These are phyloP conservation scores for Orbilia oligospora DNA, from an alignment of 2,329 filamentous ascomycete species.

Conservation along the genomic window DNA sequence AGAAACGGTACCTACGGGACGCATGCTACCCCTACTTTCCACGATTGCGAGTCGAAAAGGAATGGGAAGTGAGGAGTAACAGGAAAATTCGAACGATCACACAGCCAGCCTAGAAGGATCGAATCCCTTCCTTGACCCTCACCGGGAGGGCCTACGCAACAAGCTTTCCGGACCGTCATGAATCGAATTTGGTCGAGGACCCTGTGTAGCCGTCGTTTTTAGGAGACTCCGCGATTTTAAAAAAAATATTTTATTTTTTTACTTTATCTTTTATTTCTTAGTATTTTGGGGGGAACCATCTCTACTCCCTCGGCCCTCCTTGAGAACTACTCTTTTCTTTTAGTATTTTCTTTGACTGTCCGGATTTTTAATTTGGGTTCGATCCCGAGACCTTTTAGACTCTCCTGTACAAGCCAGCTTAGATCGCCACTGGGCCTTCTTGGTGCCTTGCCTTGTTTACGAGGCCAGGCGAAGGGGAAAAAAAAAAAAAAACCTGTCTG, in stretches of 20 bases:
- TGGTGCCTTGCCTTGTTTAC: constrained; percentile 60
- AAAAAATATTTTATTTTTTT: neutral
- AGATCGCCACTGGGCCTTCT: constrained; percentile 45
- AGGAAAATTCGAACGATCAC: constrained; percentile 28
- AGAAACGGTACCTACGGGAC: constrained; percentile 13
- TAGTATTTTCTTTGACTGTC: neutral
- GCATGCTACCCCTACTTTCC: constrained; percentile 24
- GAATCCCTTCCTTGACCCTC: constrained; percentile 26
- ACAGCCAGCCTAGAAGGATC: constrained; percentile 11
- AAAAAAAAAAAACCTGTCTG: constrained; percentile 33
- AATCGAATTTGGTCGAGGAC: constrained; percentile 26
- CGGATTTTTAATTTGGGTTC: constrained; percentile 11
- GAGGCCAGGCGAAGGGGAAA: constrained; percentile 44
- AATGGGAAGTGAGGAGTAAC: constrained; percentile 42
- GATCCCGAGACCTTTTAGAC: constrained; percentile 16
- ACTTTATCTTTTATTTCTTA: constrained; percentile 1
- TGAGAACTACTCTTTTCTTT: constrained; percentile 9
- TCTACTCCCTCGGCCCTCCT: constrained; percentile 11
- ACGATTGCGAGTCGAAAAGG: constrained; percentile 27
- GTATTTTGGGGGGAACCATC: too few species aligned
- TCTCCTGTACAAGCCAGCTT: constrained; percentile 30
- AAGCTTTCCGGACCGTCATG: constrained; percentile 28
- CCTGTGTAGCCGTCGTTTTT: constrained; percentile 36
- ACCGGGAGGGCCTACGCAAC: constrained; percentile 12
- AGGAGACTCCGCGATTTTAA: constrained; percentile 42